Conservation (phyloP, 306 rosid species). For the Acmispon strigosus region DNA sequence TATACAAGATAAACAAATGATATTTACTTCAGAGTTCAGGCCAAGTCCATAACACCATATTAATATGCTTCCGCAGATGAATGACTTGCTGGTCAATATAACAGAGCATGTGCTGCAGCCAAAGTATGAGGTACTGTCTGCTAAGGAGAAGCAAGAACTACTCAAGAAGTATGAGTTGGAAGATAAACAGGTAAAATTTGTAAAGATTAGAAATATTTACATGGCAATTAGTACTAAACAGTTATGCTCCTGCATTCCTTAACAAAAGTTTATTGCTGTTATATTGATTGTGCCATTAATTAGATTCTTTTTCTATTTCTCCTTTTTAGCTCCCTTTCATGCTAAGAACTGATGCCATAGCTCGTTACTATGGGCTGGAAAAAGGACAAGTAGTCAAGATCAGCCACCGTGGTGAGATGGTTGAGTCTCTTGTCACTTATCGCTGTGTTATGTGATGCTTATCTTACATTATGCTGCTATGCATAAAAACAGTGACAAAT, state of each 20-base stretch:
- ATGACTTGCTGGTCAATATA: conserved; percentile 40
- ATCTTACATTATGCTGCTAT: not conserved
- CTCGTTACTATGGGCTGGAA: conserved; percentile 37
- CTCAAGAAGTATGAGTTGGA: conserved; percentile 29
- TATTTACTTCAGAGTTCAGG: not conserved
- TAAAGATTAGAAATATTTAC: not conserved
- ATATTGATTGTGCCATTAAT: not conserved
- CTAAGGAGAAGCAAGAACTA: conserved; percentile 30
- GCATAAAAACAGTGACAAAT: not conserved
- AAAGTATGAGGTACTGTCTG: conserved; percentile 32
- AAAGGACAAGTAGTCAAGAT: conserved; percentile 43
- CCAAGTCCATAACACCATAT: conserved; percentile 1
- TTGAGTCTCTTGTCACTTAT: conserved; percentile 19
- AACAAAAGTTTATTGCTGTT: not conserved
- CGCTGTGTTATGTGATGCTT: conserved; percentile 32
- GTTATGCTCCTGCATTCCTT: not conserved
- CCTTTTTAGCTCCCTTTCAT: conserved; percentile 35
- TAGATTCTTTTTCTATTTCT: not conserved
- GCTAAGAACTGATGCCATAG: conserved; percentile 36
- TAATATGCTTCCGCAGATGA: conserved; percentile 24
- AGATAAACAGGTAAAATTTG: conserved; percentile 36
- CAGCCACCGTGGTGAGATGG: conserved; percentile 12
- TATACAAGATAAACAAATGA: not conserved
- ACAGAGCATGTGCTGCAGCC: conserved; percentile 42
- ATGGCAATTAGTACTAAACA: not conserved